Conservation (phyloP, 1,284 basidiomycete genomes). For the Phylloporus sp. region DNA sequence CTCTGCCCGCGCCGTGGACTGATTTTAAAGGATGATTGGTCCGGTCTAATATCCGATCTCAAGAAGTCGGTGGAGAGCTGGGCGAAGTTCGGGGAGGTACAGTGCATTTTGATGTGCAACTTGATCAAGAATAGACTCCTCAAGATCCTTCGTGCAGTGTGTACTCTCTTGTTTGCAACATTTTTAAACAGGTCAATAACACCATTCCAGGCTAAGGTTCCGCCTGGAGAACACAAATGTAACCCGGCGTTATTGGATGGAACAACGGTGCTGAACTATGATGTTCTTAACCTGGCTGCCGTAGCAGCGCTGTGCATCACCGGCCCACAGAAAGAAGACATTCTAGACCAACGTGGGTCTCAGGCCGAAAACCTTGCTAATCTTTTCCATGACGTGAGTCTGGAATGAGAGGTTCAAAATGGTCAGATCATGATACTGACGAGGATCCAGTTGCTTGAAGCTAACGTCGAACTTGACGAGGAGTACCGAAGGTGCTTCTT, state of each 20-base stretch:
- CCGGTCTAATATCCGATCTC: conserved; percentile 10
- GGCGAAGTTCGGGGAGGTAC: conserved; percentile 2
- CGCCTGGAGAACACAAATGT: conserved; percentile 18
- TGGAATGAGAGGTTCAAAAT: not conserved
- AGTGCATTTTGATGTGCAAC: conserved; percentile 18
- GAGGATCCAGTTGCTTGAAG: conserved; percentile 27
- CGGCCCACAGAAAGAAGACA: conserved; percentile 5
- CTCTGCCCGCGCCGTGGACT: conserved; percentile 15
- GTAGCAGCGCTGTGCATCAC: conserved; percentile 15
- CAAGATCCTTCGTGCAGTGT: conserved; percentile 19
- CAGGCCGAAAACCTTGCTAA: conserved; percentile 18
- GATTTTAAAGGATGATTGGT: conserved; percentile 19
- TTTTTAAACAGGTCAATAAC: conserved; percentile 8
- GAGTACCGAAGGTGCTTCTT: conserved; percentile 22
- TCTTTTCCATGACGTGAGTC: conserved; percentile 28
- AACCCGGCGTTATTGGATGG: conserved; percentile 25
- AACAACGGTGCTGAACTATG: conserved; percentile 16
- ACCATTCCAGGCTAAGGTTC: conserved; percentile 19
- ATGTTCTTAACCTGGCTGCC: conserved; percentile 26
- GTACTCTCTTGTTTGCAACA: not conserved
- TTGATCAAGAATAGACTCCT: conserved; percentile 19
- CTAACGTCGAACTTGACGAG: conserved; percentile 17
- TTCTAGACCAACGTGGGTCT: conserved; percentile 7
- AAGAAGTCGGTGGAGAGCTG: conserved; percentile 14
- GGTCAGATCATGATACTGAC: conserved; percentile 9